Conservation (phyloP, 1,284 basidiomycete genomes). For the Gymnopus androsaceus region DNA sequence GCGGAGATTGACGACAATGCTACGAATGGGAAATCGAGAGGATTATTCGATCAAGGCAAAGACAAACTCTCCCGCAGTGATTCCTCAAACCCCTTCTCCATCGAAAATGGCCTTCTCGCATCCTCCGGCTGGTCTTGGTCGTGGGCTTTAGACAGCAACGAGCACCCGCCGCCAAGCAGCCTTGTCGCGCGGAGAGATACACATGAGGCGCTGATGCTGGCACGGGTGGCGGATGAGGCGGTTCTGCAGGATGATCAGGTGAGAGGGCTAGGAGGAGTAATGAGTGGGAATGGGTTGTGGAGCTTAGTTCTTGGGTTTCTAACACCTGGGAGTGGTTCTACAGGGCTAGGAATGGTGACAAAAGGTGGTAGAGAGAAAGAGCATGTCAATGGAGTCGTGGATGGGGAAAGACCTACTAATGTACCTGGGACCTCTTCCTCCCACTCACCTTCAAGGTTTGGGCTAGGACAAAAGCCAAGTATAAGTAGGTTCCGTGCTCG, state of each 20-base stretch:
- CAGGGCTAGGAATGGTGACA: slow-evolving; percentile 5
- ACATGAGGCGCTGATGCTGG: slow-evolving; percentile 68
- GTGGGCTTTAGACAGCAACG: slow-evolving; percentile 74
- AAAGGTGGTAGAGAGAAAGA: neutral
- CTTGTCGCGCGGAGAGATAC: slow-evolving; percentile 80
- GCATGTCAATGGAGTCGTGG: neutral
- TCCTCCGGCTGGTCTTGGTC: slow-evolving; percentile 67
- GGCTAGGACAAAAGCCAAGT: neutral
- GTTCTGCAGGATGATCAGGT: slow-evolving; percentile 45
- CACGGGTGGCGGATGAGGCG: slow-evolving; percentile 68
- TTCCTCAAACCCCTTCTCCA: slow-evolving; percentile 6
- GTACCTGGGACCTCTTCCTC: neutral
- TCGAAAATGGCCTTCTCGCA: slow-evolving; percentile 51
- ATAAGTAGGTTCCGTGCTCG: neutral
- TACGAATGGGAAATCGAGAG: too few species aligned
- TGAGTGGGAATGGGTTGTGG: slow-evolving; percentile 75
- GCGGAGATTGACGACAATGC: neutral
- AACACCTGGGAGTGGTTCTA: slow-evolving; percentile 28
- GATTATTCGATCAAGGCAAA: too few species aligned
- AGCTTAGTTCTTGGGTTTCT: slow-evolving; percentile 62
- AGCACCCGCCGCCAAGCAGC: slow-evolving; percentile 79
- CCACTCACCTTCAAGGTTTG: neutral
- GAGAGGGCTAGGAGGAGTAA: slow-evolving; percentile 38
- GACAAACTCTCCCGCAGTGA: neutral
- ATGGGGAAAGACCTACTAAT: neutral